Percentiles rank a stretch among this genome's conserved stretches.
Conservation (phyloP, 2,329 filamentous ascomycete genomes). For the Exophiala alcalophila region DNA sequence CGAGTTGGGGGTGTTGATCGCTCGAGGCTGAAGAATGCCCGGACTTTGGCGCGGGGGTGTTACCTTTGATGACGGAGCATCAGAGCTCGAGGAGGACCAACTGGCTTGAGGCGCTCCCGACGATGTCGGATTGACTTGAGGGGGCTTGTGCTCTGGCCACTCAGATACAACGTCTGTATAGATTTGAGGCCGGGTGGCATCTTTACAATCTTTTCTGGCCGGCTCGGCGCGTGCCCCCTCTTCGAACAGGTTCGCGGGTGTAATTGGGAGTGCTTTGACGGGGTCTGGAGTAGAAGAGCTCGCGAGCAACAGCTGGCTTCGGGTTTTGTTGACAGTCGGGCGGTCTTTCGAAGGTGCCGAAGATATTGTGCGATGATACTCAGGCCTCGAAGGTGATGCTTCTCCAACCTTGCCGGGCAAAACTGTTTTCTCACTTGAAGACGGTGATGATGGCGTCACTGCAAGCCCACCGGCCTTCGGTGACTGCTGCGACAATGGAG, state of each 20-base stretch:
- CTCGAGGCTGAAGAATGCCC: conserved; percentile 4
- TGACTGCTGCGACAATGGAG: neutral
- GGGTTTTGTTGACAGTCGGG: conserved; percentile 44
- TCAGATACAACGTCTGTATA: conserved; percentile 24
- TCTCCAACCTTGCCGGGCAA: too few relatives aligned
- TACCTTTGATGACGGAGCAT: conserved; percentile 35
- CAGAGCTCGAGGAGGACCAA: conserved; percentile 4
- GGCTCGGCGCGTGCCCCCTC: too few relatives aligned
- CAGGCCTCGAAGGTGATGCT: conserved; percentile 30
- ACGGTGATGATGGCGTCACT: neutral
- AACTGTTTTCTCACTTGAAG: too few relatives aligned
- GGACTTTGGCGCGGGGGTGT: conserved; percentile 49
- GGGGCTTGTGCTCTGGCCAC: conserved; percentile 11
- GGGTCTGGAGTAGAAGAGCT: neutral
- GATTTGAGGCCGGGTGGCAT: conserved; percentile 14
- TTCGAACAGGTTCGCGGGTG: too few relatives aligned
- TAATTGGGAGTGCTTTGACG: neutral
- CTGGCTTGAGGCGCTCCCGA: conserved; percentile 10
- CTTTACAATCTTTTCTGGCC: conserved; percentile 5
- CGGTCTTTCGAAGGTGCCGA: conserved; percentile 47
- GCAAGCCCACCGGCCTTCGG: neutral
- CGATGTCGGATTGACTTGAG: conserved; percentile 9
- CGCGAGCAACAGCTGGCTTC: conserved; percentile 30
- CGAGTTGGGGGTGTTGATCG: conserved; percentile 9
- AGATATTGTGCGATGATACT: conserved; percentile 40